Evolutionary conservation across 192 early-diverging fungal genomes (phyloP).

Genomic region (Anaeromyces robustus): DNA sequence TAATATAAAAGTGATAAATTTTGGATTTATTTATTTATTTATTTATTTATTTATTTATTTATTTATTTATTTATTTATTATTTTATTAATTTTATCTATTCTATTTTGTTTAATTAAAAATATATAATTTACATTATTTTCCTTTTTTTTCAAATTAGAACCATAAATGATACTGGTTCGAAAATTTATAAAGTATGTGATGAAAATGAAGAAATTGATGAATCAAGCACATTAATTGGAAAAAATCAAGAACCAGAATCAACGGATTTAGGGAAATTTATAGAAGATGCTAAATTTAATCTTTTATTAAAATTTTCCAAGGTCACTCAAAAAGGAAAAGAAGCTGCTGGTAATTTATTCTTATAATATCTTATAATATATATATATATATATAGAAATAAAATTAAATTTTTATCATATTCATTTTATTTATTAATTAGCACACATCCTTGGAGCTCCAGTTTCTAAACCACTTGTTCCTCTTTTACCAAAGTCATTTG

Average conservation of each 20-base stretch:
- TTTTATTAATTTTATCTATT: no score
- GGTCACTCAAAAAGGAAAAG: background rate
- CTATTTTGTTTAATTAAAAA: no score
- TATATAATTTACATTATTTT: no score
- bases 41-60: no score
- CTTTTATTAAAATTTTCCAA: background rate
- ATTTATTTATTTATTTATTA: no score
- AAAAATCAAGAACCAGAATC: background rate
- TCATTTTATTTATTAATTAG: background rate
- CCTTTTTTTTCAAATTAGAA: background rate
- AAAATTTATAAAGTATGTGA: background rate
- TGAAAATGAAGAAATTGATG: background rate
- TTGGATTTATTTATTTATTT: no score
- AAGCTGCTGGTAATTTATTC: background rate
- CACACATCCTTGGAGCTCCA: background rate
- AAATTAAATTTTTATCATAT: background rate
- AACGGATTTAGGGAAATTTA: background rate
- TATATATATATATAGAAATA: background rate
- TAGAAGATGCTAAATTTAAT: background rate
- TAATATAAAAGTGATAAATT: no score
- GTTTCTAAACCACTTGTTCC: background rate
- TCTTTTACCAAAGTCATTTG: background rate
- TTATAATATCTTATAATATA: no score
- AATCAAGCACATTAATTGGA: background rate
- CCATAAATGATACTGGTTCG: background rate